Percentiles rank a stretch among this genome's conserved stretches.
Conservation (phyloP, 805 yeast genomes). For the Wickerhamiella parazyma region DNA sequence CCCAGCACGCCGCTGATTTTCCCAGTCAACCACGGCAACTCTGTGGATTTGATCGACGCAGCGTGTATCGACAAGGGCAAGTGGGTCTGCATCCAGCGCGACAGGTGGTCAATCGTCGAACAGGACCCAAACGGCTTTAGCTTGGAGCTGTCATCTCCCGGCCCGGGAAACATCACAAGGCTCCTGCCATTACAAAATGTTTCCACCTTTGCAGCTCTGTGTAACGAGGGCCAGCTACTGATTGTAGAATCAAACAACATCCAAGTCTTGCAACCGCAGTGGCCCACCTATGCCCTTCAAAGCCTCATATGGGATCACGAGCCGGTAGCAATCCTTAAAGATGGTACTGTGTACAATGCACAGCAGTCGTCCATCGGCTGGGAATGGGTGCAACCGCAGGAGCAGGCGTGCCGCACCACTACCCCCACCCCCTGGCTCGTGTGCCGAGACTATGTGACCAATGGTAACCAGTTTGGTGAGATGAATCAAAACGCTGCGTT, state of each 20-base stretch:
- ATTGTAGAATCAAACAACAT: slow-evolving; percentile 11
- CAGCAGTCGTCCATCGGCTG: not conserved
- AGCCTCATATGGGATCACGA: not conserved
- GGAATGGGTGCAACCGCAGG: not conserved
- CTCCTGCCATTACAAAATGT: not conserved
- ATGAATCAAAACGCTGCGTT: not conserved
- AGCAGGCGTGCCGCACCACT: not conserved
- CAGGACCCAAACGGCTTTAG: not conserved
- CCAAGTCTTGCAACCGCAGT: slow-evolving; percentile 8
- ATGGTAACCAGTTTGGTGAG: not conserved
- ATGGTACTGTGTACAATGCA: not conserved
- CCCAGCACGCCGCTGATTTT: not conserved
- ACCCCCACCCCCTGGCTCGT: not conserved
- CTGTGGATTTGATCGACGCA: slow-evolving; percentile 1
- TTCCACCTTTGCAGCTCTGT: slow-evolving; percentile 1
- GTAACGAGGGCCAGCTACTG: slow-evolving; percentile 8
- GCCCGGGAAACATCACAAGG: not conserved
- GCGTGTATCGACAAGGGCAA: not conserved
- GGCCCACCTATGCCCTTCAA: slow-evolving; percentile 4
- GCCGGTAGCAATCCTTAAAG: slow-evolving; percentile 1
- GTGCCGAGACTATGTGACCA: not conserved
- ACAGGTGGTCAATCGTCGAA: slow-evolving; percentile 8
- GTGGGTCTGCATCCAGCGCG: slow-evolving; percentile 10
- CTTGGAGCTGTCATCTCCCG: slow-evolving; percentile 6
- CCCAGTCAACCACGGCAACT: not conserved